phyloP scores from a whole-genome alignment of 306 rosid species.

The Prunus salicina region DNA sequence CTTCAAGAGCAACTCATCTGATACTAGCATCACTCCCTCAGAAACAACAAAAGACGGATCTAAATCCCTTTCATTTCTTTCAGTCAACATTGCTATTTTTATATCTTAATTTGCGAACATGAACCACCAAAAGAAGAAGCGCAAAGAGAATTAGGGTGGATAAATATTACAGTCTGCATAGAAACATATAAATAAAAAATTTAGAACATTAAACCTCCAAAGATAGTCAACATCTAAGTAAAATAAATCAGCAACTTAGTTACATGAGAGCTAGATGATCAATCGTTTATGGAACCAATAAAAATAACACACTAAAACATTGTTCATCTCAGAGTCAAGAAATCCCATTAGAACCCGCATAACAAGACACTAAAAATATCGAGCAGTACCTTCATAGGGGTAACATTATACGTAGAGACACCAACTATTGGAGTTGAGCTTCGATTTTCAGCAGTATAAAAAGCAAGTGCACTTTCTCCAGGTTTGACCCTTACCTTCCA shows the following conservation, averaged over 20 bases:
- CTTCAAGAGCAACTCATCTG: too few species aligned
- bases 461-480: constrained; percentile 97
- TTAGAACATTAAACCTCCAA: not conserved
- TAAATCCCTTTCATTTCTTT: too few species aligned
- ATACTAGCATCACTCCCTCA: too few species aligned
- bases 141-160: too few species aligned
- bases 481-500: constrained; percentile 90
- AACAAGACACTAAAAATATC: not conserved
- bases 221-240: not conserved
- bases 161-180: too few species aligned
- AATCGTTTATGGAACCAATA: not conserved
- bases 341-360: not conserved
- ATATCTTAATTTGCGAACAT: too few species aligned
- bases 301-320: too few species aligned
- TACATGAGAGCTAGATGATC: not conserved
- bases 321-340: not conserved
- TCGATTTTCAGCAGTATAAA: constrained; percentile 89
- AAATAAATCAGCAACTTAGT: not conserved
- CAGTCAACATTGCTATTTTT: too few species aligned
- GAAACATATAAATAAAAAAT: too few species aligned
- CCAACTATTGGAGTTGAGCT: constrained; percentile 90
- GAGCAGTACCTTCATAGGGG: constrained; percentile 81
- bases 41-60: too few species aligned
- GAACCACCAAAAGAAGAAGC: too few species aligned
- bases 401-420: constrained; percentile 90